Conservation (phyloP, 2,329 filamentous ascomycete genomes). For the Alternaria ventricosa region DNA sequence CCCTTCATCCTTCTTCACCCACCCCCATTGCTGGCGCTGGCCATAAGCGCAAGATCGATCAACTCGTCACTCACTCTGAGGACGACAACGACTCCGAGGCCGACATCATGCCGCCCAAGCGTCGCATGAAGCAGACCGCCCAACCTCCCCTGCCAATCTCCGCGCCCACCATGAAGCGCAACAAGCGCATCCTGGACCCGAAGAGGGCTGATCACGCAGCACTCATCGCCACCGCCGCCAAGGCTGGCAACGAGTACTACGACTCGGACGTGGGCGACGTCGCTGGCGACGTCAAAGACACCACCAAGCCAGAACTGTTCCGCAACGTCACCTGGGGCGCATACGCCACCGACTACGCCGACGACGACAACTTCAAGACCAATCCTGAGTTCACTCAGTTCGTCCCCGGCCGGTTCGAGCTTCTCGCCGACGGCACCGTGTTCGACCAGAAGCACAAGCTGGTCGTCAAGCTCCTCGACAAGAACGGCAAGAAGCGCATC, state of each 20-base stretch:
- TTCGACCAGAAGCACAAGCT: conserved; percentile 39
- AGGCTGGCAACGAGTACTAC: conserved; percentile 33
- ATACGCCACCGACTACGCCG: conserved; percentile 17
- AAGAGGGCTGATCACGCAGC: conserved; percentile 21
- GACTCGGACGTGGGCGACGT: conserved; percentile 31
- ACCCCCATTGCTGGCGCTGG: background rate
- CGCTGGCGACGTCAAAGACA: conserved; percentile 20
- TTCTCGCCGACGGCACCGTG: conserved; percentile 24
- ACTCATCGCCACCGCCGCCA: conserved; percentile 27
- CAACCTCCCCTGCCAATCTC: background rate
- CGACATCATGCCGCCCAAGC: conserved; percentile 12
- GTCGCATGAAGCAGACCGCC: background rate
- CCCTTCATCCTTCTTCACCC: background rate
- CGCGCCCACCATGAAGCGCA: conserved; percentile 25
- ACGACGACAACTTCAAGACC: conserved; percentile 19
- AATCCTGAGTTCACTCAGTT: conserved; percentile 32
- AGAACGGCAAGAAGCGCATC: conserved; percentile 25
- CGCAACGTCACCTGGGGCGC: conserved; percentile 36
- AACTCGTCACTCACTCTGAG: background rate
- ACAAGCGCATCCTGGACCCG: conserved; percentile 29
- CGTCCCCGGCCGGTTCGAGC: conserved; percentile 38
- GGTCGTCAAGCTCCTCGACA: conserved; percentile 32
- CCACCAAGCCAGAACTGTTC: conserved; percentile 29
- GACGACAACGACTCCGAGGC: conserved; percentile 21
- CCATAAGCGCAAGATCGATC: conserved; percentile 1